phyloP scores from a whole-genome alignment of 2,329 filamentous ascomycete species.

The Penicillium sp. region DNA sequence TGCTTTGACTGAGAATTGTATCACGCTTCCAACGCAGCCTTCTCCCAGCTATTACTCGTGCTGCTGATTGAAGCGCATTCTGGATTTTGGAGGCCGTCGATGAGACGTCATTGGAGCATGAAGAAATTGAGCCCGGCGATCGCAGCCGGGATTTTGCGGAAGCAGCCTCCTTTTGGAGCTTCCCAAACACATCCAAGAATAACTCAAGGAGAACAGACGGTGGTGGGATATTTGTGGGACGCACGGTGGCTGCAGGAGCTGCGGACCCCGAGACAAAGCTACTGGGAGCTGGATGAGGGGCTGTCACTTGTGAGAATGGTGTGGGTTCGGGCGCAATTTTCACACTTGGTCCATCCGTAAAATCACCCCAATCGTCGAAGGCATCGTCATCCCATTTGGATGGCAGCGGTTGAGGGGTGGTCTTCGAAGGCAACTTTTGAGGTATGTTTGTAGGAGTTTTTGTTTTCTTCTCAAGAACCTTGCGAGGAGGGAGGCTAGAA shows the following conservation, averaged over 20 bases:
- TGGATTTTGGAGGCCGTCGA: conserved; percentile 26
- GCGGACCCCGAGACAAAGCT: conserved; percentile 15
- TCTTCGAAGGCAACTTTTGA: conserved; percentile 8
- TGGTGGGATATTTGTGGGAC: conserved; percentile 83
- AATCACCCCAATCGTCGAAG: conserved; percentile 25
- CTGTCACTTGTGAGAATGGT: conserved; percentile 3
- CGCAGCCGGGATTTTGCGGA: conserved; percentile 58
- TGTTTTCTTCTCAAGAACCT: conserved; percentile 12
- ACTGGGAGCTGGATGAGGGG: conserved; percentile 10
- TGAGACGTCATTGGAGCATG: conserved; percentile 11
- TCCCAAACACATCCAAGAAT: conserved; percentile 67
- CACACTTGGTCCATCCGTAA: conserved; percentile 18
- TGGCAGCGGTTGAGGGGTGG: conserved; percentile 9
- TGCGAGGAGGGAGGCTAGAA: conserved; percentile 7
- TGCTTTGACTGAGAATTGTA: conserved; percentile 75
- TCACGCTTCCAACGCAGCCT: conserved; percentile 89
- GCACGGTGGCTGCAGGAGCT: conserved; percentile 34
- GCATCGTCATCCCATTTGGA: conserved; percentile 21
- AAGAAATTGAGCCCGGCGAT: not conserved
- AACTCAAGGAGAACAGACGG: conserved; percentile 76
- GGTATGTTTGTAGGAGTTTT: not conserved
- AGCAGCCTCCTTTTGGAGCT: conserved; percentile 63
- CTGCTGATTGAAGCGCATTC: conserved; percentile 54
- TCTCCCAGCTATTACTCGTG: conserved; percentile 78
- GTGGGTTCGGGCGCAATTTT: conserved; percentile 6